Conservation (phyloP, 768 basidiomycete genomes). For the Aureoboletus auriporus region DNA sequence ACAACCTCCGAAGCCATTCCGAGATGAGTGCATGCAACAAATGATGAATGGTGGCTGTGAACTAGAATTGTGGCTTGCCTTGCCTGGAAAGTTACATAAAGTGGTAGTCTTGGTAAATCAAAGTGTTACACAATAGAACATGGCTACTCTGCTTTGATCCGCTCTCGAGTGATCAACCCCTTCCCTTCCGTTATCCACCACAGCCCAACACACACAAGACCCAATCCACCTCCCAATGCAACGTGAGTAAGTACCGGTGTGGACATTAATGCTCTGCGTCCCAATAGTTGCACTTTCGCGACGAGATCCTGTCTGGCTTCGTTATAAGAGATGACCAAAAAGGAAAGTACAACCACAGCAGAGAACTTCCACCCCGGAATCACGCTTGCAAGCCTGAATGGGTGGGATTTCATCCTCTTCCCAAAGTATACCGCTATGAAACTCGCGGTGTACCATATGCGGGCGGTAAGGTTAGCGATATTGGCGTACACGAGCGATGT, state of each 20-base stretch:
- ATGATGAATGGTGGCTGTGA: slow-evolving; percentile 16
- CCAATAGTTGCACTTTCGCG: slow-evolving; percentile 12
- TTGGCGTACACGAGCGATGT: slow-evolving; percentile 75
- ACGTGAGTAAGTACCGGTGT: slow-evolving; percentile 21
- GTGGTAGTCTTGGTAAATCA: too few relatives aligned
- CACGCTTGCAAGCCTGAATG: slow-evolving; percentile 9
- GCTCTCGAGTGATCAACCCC: slow-evolving; percentile 15
- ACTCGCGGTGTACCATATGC: slow-evolving; percentile 56
- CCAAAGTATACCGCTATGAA: slow-evolving; percentile 51
- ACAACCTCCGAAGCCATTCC: slow-evolving; percentile 24
- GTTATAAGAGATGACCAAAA: slow-evolving; percentile 17
- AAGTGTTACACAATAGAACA: too few relatives aligned
- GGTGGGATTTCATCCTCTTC: slow-evolving; percentile 11
- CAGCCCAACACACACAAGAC: slow-evolving; percentile 21
- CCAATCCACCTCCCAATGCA: slow-evolving; percentile 22
- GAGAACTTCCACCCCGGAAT: slow-evolving; percentile 28
- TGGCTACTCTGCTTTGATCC: slow-evolving; percentile 20
- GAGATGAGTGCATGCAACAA: slow-evolving; percentile 6
- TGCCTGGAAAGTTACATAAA: too few relatives aligned
- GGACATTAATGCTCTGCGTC: slow-evolving; percentile 20
- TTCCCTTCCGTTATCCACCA: slow-evolving; percentile 31
- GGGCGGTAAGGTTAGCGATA: slow-evolving; percentile 56
- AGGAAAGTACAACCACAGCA: slow-evolving; percentile 20
- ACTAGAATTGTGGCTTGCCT: not conserved
- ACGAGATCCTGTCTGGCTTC: slow-evolving; percentile 11